Base-by-base conservation (phyloP, 164 flowering plant species). In the Tetrastigma voinierianum region DNA sequence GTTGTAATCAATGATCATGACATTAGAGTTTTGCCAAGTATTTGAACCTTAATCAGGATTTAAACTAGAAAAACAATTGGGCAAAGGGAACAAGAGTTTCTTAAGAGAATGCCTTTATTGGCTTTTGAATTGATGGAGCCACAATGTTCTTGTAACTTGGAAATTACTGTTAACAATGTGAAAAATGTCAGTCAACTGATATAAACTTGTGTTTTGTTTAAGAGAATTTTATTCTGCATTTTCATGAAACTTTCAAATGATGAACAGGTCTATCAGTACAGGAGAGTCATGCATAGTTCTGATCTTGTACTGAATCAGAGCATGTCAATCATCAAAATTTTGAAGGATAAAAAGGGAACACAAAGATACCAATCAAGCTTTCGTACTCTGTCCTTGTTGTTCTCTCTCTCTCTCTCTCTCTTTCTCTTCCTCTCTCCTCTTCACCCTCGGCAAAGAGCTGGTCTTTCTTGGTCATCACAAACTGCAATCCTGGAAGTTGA, bases 361-460 rank as follows among this genome's bases (percentile, higher is more conserved):
- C 18, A 63, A 62, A 0, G 51, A 32, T 56, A 62, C 25, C 47
- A 63, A 63, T 49, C 51, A 62, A 57, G 19, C 3, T 18, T 48
- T 46, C 43, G 32, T 51, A 59, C 54, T 63, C 2, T 16, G 16
- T 65, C 3, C n/a, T 46, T 15, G 17, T 46, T 53, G 4, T 23
- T 2, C 18, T 49, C 43, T 62, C 18, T 48, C 19, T 56, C 48
- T 20, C 58, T 46, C 15, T 46, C 19, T 64, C 51, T 17, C 5
- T 19, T 19, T n/a, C n/a, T n/a, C n/a, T 47, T 53, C 54, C 19
- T 23, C 52, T 58, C 62, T 64, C 17, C 60, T 25, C 19, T 20
- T 78, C 77, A 87, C 59, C 85, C 87, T 62, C 85, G 78, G 76
- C 83, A 79, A 57, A 83, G 77, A 19, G 66, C 77, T 56, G 81